Percentiles rank a stretch among this genome's conserved stretches.
Conservation (phyloP, 1,284 basidiomycete genomes). For the Phellopilus nigrolimitatus region DNA sequence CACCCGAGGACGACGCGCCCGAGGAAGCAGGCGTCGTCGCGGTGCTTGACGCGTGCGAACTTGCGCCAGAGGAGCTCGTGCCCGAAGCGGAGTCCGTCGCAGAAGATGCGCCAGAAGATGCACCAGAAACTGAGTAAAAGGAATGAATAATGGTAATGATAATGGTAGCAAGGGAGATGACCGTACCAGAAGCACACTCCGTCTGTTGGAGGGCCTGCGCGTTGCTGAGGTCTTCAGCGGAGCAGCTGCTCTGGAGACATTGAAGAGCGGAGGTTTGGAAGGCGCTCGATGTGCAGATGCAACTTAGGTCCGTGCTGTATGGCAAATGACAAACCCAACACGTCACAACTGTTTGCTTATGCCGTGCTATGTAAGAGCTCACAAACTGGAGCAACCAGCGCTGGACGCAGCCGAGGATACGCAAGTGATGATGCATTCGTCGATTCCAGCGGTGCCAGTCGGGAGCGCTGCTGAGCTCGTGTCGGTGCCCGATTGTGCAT, state of each 20-base stretch:
- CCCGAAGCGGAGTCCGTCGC: neutral
- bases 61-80: neutral
- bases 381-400: neutral
- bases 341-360: too few relatives aligned
- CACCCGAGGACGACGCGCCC: too few relatives aligned
- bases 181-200: constrained; percentile 21
- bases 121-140: neutral
- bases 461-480: neutral
- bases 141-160: neutral
- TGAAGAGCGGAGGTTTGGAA: constrained; percentile 28
- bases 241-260: constrained; percentile 29
- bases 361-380: too few relatives aligned
- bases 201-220: constrained; percentile 25
- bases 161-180: constrained; percentile 9
- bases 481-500: neutral
- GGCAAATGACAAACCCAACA: neutral
- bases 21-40: neutral
- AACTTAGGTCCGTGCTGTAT: constrained; percentile 12
- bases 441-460: neutral
- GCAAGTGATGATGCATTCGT: neutral
- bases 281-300: constrained; percentile 28
- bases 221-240: constrained; percentile 25
- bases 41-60: neutral
- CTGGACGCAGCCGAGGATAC: neutral
- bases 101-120: neutral